Conservation (phyloP, 345 rosid species). For the Boechera divaricarpa region DNA sequence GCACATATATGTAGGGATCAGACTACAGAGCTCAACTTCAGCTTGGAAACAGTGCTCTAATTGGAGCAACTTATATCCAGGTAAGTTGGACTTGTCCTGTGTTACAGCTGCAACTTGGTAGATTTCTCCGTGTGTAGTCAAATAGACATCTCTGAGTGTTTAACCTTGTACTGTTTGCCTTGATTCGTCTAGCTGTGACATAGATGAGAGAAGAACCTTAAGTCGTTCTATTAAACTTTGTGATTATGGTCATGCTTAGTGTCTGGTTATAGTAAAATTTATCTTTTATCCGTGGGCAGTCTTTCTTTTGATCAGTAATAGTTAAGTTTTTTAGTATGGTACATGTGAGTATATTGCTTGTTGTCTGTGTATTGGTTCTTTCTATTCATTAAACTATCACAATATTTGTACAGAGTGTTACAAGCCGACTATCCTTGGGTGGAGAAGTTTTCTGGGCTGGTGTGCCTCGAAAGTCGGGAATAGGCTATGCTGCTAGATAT, state of each 20-base stretch:
- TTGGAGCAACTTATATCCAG: conserved; percentile 97
- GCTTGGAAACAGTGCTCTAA: conserved; percentile 75
- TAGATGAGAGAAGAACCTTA: conserved; percentile 17
- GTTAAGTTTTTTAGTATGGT: neutral
- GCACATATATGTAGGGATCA: conserved; percentile 57
- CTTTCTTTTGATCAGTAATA: neutral
- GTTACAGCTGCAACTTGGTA: conserved; percentile 3
- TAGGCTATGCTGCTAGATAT: conserved; percentile 94
- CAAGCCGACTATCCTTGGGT: conserved; percentile 75
- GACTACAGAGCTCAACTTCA: conserved; percentile 91
- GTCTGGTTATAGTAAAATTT: neutral
- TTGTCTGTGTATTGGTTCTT: neutral
- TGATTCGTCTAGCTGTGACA: conserved; percentile 1
- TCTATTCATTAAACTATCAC: neutral
- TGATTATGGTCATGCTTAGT: conserved; percentile 24
- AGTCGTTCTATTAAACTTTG: conserved; percentile 7
- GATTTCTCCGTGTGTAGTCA: conserved; percentile 6
- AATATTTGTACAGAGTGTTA: conserved; percentile 68
- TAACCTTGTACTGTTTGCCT: neutral
- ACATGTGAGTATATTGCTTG: neutral
- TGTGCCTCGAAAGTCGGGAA: conserved; percentile 91
- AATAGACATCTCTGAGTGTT: neutral
- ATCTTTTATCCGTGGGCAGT: neutral
- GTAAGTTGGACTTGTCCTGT: conserved; percentile 46
- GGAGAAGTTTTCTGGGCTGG: conserved; percentile 99